Base-by-base conservation (phyloP, 2,329 filamentous ascomycete species). In the Cordyceps farinosa region DNA sequence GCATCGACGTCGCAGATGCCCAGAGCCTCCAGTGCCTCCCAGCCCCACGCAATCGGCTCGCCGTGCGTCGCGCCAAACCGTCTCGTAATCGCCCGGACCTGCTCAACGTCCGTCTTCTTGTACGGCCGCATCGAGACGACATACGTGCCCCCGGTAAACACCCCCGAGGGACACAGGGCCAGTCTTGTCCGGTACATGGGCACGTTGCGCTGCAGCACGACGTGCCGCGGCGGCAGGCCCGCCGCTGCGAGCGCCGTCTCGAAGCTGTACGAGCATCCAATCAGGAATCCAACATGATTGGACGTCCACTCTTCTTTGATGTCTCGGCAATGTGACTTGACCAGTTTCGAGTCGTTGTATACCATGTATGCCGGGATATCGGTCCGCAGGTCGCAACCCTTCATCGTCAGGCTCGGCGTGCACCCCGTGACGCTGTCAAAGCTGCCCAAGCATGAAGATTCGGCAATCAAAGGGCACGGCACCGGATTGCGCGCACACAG, bases 111-210 rank as follows among this genome's bases (percentile, higher is more conserved):
- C 3, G 74, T 69, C 1, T 66, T 68, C 30, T 69, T 75, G 70
- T 88, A 89, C 2, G 84, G 79, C 47, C 87, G 76, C 87, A 89
- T 89, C 0, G 84, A 87, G 0, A 89, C 86, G 3, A 89, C 84
- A 64, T 81, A 85, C 0, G 79, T 83, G 0, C 76, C 76, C 1
- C 75, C 76, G 0, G 76, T 79, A 69, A 90, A 89, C 10, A 85
- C 78, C 0, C 86, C 86, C 0, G 86, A 79, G 0, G 86, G 81
- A 42, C 78, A 79, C 0, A 89, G 75, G 0, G 83, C 82, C 3
- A 87, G 74, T 4, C 70, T 80, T 0, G 86, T 87, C 17, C 81
- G 76, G 68, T 87, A 90, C 83, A 89, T 89, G 13, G 85, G 75
- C 2, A 87, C 83, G 64, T 84, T 84, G 36, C 81, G 77, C 45